phyloP scores from a whole-genome alignment of 108 stramenopile species.

The Stephanodiscus triporus region DNA sequence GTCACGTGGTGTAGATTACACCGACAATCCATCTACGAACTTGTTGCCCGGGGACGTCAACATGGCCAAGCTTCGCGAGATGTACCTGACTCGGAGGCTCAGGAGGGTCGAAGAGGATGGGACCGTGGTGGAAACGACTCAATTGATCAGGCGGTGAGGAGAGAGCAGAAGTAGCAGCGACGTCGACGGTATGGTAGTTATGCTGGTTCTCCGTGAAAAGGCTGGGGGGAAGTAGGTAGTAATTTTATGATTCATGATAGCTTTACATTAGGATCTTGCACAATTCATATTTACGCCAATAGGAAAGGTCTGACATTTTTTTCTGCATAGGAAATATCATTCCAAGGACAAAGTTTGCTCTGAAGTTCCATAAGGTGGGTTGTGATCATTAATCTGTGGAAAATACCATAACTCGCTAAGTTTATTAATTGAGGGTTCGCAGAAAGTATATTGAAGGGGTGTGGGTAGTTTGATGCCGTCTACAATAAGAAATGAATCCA shows the following conservation, averaged over 20 bases:
- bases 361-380: too few species aligned
- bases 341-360: too few species aligned
- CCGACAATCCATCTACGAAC: conserved; percentile 59
- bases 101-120: conserved; percentile 20
- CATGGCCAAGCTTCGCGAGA: conserved; percentile 43
- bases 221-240: too few species aligned
- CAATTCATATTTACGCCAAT: background rate
- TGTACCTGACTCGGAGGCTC: conserved; percentile 50
- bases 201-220: too few species aligned
- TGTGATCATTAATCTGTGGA: too few species aligned
- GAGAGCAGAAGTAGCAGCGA: background rate
- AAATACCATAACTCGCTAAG: too few species aligned
- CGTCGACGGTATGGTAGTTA: too few species aligned
- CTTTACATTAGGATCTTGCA: too few species aligned
- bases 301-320: background rate
- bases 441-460: too few species aligned
- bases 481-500: too few species aligned
- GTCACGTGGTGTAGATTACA: conserved; percentile 59
- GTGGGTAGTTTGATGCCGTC: too few species aligned
- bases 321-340: background rate
- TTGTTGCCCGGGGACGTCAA: conserved; percentile 62
- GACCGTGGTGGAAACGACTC: conserved; percentile 23
- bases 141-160: conserved; percentile 14
- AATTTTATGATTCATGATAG: background rate
- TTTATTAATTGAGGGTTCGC: too few species aligned